A percentile compares a stretch with the other conserved stretches of the same genome.
phyloP scores from a whole-genome alignment of 75 land plant species.

The Pinus tabuliformis region DNA sequence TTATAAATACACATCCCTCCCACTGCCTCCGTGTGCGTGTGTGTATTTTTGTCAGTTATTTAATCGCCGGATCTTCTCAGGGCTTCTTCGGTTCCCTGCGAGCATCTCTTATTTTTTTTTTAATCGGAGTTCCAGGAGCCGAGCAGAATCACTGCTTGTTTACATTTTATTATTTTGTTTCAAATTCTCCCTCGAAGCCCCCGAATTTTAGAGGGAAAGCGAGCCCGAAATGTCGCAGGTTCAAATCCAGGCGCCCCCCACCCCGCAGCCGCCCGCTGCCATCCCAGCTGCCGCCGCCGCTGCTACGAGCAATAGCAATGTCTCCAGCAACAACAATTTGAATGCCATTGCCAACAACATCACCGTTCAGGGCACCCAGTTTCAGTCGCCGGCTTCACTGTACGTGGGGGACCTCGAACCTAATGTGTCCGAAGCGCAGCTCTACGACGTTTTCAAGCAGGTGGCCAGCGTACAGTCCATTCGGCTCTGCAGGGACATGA shows the following conservation, averaged over 20 bases:
- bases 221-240: slow-evolving; percentile 16
- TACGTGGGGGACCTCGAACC: slow-evolving; percentile 70
- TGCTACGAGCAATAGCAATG: background rate
- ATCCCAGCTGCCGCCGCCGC: background rate
- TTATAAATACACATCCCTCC: too few relatives aligned
- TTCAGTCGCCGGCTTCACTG: slow-evolving; percentile 39
- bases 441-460: slow-evolving; percentile 57
- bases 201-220: background rate
- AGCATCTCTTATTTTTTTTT: slow-evolving; percentile 4
- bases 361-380: slow-evolving; percentile 38
- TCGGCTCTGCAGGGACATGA: slow-evolving; percentile 54
- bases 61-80: background rate
- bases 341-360: background rate
- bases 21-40: background rate
- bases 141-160: background rate
- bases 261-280: slow-evolving; percentile 1
- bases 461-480: slow-evolving; percentile 57
- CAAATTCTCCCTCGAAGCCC: background rate
- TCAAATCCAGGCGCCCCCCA: slow-evolving; percentile 11
- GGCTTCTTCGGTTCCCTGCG: background rate
- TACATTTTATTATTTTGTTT: background rate
- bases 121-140: slow-evolving; percentile 2
- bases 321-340: background rate
- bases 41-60: background rate
- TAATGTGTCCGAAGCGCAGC: slow-evolving; percentile 41